Conservation (phyloP, 2,329 filamentous ascomycete genomes). For the Calonectria ilicicola region DNA sequence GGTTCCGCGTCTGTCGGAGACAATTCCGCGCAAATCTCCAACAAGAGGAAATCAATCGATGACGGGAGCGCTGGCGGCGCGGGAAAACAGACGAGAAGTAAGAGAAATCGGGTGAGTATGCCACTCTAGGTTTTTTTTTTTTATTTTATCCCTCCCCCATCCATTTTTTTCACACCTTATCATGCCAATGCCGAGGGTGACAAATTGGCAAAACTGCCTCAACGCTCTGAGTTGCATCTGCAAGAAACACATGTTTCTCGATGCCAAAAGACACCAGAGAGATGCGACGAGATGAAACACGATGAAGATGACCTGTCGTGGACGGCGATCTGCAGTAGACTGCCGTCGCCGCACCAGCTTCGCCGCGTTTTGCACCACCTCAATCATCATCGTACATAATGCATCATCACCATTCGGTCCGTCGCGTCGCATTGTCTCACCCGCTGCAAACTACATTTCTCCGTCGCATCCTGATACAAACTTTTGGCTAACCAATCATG, state of each 20-base stretch:
- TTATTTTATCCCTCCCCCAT: neutral
- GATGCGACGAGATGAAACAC: conserved; percentile 24
- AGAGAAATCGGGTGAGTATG: conserved; percentile 67
- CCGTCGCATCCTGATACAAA: neutral
- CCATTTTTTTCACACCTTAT: conserved; percentile 6
- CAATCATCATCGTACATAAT: neutral
- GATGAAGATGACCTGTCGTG: conserved; percentile 9
- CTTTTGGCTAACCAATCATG: conserved; percentile 34
- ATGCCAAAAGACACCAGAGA: neutral
- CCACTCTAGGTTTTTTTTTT: neutral
- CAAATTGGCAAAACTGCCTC: neutral
- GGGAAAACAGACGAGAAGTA: conserved; percentile 67
- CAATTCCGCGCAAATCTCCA: conserved; percentile 59
- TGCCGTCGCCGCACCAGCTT: neutral
- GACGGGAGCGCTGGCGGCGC: conserved; percentile 49
- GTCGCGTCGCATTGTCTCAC: neutral
- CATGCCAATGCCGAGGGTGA: neutral
- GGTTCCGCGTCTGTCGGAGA: conserved; percentile 59
- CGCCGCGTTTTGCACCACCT: neutral
- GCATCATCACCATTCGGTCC: neutral
- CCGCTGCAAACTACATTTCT: neutral
- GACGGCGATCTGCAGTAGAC: neutral
- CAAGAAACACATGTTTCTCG: neutral
- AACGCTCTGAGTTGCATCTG: neutral
- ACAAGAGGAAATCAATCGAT: conserved; percentile 55